Evolutionary conservation across 2,329 filamentous ascomycete genomes (phyloP).

Genomic region (Alternaria incomplexa): DNA sequence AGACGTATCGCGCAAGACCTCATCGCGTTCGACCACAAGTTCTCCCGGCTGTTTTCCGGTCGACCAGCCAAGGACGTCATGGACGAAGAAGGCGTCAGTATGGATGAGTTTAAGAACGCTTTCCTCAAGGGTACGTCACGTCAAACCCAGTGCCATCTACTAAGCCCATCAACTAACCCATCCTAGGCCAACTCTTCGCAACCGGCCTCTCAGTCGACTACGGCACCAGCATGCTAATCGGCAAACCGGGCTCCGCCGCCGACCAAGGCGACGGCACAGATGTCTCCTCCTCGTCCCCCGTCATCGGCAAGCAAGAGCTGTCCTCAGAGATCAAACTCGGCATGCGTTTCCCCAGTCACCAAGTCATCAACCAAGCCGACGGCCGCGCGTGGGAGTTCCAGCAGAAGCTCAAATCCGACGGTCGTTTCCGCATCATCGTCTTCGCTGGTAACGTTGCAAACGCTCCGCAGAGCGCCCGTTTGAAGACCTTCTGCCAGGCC

Average conservation of each 20-base stretch:
- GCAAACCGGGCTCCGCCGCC: constrained; percentile 54
- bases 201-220: constrained; percentile 66
- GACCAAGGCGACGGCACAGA: constrained; percentile 58
- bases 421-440: constrained; percentile 64
- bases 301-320: constrained; percentile 50
- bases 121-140: constrained; percentile 56
- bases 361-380: constrained; percentile 65
- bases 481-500: constrained; percentile 56
- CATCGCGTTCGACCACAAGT: constrained; percentile 62
- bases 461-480: constrained; percentile 51
- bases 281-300: constrained; percentile 34
- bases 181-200: constrained; percentile 62
- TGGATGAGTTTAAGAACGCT: constrained; percentile 67
- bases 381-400: constrained; percentile 66
- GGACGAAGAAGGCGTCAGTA: constrained; percentile 66
- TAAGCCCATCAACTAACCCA: neutral
- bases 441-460: constrained; percentile 66
- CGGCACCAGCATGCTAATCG: constrained; percentile 61
- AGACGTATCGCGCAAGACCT: constrained; percentile 68
- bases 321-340: constrained; percentile 58
- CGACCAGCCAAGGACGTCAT: constrained; percentile 63
- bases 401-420: constrained; percentile 61
- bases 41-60: constrained; percentile 55
- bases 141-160: too few relatives aligned
- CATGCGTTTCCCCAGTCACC: constrained; percentile 65